Base-by-base conservation (phyloP, 331 rosid genomes). In the Acacia concinna region DNA sequence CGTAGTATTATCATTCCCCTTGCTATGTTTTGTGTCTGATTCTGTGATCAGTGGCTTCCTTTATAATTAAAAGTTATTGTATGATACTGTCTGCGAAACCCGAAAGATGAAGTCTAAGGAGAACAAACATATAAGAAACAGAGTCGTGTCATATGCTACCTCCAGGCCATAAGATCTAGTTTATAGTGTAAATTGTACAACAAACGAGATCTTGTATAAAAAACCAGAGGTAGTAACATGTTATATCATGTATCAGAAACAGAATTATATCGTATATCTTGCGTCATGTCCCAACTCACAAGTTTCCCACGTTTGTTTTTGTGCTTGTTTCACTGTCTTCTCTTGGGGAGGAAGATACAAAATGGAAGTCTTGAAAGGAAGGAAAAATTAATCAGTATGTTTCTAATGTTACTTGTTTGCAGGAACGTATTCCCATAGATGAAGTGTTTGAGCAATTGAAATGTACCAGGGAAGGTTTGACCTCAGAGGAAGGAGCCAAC, bases 361-460 rank as follows among this genome's bases (percentile, higher is more conserved):
- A 59, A 11, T 13, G 68, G 32, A 32, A 30, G 41, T 64, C 25
- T 64, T 8, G 17, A 66, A 66, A 66, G 46, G 71, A 35, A 9
- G 8, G 18, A 35, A 10, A 31, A 20, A 0, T 6, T 35, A 60
- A 52, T 47, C 10, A 31, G 14, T 18, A 59, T 78, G 63, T 56
- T 59, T 72, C 65, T 79, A 46, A 82, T 5, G 70, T 28, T 17
- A 43, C 67, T 76, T 70, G 72, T 82, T 74, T 82, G 51, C 87
- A 96, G 99, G 99, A 96, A 84, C 87, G 90, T 60, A 91, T 96
- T 72, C 99, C 99, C 10, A 81, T 96, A 72, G 97, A 96, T 41
- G 99, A 96, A 82, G 99, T 96, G 85, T 96, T 96, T 46, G 93
- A 82, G 73, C 97, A 93, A 82, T 51, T 96, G 88, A 91, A 96